Conservation (phyloP, 768 basidiomycete species). For the Phylloporus rhodoxanthus region DNA sequence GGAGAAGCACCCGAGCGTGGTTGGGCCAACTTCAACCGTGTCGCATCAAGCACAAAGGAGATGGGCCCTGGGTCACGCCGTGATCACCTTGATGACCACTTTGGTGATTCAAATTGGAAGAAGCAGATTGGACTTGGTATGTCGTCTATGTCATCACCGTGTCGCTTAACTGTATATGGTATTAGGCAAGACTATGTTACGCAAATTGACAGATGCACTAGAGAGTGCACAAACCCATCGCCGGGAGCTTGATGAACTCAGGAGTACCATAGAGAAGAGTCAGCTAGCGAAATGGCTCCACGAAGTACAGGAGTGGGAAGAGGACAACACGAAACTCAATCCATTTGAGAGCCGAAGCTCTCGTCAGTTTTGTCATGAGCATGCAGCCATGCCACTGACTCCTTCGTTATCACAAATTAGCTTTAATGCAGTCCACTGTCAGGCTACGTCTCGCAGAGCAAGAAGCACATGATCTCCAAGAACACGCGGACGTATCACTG, state of each 20-base stretch:
- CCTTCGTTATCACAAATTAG: too few relatives aligned
- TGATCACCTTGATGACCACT: not conserved
- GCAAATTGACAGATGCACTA: not conserved
- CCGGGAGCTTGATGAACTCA: not conserved
- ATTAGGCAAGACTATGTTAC: too few relatives aligned
- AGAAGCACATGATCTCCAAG: not conserved
- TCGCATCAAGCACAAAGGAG: not conserved
- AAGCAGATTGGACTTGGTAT: not conserved
- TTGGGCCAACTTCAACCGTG: not conserved
- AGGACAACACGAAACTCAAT: not conserved
- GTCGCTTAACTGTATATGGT: too few relatives aligned
- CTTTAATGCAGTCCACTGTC: not conserved
- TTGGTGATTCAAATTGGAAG: not conserved
- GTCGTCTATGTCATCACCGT: too few relatives aligned
- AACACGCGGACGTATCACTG: not conserved
- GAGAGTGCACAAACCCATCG: not conserved
- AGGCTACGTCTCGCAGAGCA: not conserved
- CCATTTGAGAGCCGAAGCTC: not conserved
- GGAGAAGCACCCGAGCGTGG: not conserved
- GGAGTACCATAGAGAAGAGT: not conserved
- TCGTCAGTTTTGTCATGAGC: too few relatives aligned
- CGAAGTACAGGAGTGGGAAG: not conserved
- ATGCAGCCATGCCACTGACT: too few relatives aligned
- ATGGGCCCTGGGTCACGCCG: not conserved
- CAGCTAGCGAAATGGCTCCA: not conserved